Evolutionary conservation across 2,329 filamentous ascomycete genomes (phyloP).

Genomic region (Xylariales sp.): DNA sequence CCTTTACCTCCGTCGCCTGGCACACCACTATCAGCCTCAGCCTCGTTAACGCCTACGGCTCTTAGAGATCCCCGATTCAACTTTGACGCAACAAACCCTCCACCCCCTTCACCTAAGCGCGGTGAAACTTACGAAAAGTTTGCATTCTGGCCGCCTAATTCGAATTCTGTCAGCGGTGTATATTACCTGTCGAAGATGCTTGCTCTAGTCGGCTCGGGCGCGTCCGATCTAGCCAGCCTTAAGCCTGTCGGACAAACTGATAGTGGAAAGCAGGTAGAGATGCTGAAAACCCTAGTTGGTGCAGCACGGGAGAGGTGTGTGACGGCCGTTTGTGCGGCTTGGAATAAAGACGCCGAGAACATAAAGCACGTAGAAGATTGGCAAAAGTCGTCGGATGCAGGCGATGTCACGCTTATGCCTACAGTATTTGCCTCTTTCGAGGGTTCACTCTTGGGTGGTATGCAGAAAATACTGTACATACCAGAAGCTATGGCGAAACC

Average conservation of each 20-base stretch:
- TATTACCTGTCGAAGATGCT: constrained; percentile 84
- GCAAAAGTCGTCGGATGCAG: constrained; percentile 75
- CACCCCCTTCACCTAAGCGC: constrained; percentile 69
- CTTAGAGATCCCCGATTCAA: constrained; percentile 71
- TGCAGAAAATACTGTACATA: constrained; percentile 95
- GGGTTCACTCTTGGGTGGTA: constrained; percentile 71
- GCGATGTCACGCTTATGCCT: constrained; percentile 89
- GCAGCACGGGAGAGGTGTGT: constrained; percentile 80
- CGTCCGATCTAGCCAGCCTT: constrained; percentile 78
- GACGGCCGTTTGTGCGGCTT: constrained; percentile 79
- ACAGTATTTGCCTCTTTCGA: constrained; percentile 82
- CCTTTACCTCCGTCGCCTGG: constrained; percentile 67
- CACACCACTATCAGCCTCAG: constrained; percentile 58
- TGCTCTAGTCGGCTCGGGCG: constrained; percentile 77
- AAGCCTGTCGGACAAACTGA: constrained; percentile 54
- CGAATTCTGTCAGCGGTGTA: constrained; percentile 88
- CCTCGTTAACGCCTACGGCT: constrained; percentile 49
- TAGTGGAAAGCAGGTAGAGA: constrained; percentile 59
- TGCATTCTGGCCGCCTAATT: constrained; percentile 93
- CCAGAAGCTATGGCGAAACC: constrained; percentile 77
- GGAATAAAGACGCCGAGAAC: constrained; percentile 90
- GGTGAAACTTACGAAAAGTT: constrained; percentile 90
- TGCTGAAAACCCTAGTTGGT: constrained; percentile 70
- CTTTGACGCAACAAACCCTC: constrained; percentile 72
- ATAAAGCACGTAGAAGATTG: constrained; percentile 93